Percentiles rank a stretch among this genome's conserved stretches.
Conservation (phyloP, 2,329 filamentous ascomycete genomes). For the Claviceps capensis region DNA sequence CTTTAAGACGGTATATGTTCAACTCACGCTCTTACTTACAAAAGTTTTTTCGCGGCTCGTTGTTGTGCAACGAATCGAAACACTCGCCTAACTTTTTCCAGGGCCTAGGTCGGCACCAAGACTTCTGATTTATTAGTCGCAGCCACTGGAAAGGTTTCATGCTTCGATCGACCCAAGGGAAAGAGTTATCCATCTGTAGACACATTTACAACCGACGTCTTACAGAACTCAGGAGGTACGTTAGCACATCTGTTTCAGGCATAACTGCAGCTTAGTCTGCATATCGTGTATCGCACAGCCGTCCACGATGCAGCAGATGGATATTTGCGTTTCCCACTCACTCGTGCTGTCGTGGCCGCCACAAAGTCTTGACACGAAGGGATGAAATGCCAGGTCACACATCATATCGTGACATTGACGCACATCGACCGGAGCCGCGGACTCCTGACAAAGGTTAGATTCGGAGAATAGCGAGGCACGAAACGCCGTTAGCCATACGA, state of each 20-base stretch:
- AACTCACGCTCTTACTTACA: not conserved
- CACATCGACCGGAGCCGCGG: not conserved
- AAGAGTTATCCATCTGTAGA: not conserved
- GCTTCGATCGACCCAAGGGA: not conserved
- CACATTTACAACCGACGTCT: not conserved
- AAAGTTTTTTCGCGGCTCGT: not conserved
- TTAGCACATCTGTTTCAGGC: not conserved
- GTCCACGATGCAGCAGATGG: not conserved
- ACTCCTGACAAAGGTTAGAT: not conserved
- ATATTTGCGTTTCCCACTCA: not conserved
- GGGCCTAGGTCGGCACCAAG: not conserved
- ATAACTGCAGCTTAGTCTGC: not conserved
- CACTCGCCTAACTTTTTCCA: not conserved
- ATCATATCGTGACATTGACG: not conserved
- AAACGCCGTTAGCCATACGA: not conserved
- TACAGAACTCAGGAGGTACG: not conserved
- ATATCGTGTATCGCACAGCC: not conserved
- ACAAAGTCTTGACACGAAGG: not conserved
- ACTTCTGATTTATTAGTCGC: not conserved
- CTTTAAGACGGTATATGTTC: not conserved
- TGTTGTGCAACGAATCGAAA: not conserved
- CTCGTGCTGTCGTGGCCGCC: not conserved
- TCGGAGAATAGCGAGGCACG: not conserved
- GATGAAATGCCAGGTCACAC: not conserved
- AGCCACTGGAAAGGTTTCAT: not conserved